A percentile compares a stretch with the other conserved stretches of the same genome.
Evolutionary conservation across 257 asterid species (phyloP).

Genomic region (Vinca minor): DNA sequence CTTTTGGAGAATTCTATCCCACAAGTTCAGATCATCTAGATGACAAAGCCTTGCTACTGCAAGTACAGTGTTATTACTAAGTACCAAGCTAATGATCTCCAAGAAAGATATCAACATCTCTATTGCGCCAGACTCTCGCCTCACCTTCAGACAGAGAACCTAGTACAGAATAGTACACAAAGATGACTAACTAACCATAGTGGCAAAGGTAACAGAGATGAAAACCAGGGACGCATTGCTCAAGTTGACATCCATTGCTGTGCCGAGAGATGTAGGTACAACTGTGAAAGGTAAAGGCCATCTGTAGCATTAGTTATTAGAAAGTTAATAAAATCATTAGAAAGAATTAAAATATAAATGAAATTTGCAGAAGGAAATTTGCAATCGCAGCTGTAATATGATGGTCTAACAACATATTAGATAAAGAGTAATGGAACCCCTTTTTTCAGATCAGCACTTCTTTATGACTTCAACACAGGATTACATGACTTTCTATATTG

Average conservation of each 20-base stretch:
- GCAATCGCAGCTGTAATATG: no score
- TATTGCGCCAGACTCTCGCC: neutral
- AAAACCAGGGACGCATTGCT: constrained; percentile 95
- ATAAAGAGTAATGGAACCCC: no score
- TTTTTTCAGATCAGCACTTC: no score
- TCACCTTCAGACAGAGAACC: neutral
- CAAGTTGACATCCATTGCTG: constrained; percentile 95
- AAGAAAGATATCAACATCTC: neutral
- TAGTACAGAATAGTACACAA: constrained; percentile 1
- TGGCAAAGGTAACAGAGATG: constrained; percentile 97
- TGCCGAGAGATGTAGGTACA: constrained; percentile 96
- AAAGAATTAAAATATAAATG: constrained; percentile 8
- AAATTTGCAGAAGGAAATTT: neutral
- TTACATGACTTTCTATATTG: neutral
- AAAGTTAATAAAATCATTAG: constrained; percentile 47
- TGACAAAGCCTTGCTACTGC: neutral
- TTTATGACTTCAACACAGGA: neutral
- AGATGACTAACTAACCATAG: constrained; percentile 71
- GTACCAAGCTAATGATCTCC: neutral
- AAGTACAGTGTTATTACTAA: neutral
- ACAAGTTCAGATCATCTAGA: no score
- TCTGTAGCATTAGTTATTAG: constrained; percentile 90
- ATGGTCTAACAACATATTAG: neutral
- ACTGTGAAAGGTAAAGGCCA: constrained; percentile 96
- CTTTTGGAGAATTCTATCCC: no score